These are phyloP conservation scores for Trichoderma parareesei DNA, from an alignment of 495 filamentous ascomycete genomes.

Conservation along the genomic window DNA sequence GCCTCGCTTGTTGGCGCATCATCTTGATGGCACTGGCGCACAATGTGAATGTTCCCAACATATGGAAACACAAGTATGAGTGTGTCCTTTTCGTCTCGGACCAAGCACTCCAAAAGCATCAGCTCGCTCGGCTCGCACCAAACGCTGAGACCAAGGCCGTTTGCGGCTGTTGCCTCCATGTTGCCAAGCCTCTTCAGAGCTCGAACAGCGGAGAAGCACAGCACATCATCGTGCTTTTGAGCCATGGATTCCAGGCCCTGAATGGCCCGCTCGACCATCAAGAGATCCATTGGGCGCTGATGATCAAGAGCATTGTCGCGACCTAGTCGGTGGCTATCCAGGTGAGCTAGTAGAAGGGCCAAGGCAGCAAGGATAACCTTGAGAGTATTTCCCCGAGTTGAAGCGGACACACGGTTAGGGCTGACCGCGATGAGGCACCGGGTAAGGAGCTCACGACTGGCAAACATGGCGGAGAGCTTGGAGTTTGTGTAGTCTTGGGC, in stretches of 20 bases:
- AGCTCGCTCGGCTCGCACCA: not conserved
- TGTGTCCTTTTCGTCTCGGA: not conserved
- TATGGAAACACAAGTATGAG: not conserved
- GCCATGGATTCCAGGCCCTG: slow-evolving; percentile 13
- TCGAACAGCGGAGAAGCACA: not conserved
- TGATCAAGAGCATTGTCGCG: slow-evolving; percentile 19
- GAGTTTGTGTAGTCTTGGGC: slow-evolving; percentile 17
- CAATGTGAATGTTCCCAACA: not conserved
- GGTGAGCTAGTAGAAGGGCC: slow-evolving; percentile 1
- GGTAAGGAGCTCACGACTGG: slow-evolving; percentile 4
- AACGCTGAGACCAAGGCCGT: not conserved
- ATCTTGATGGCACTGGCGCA: not conserved
- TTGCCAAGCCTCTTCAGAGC: not conserved
- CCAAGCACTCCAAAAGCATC: not conserved
- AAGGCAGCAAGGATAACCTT: slow-evolving; percentile 6
- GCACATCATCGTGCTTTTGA: not conserved
- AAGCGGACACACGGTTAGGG: not conserved
- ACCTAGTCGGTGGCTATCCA: slow-evolving; percentile 17
- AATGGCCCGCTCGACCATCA: slow-evolving; percentile 13
- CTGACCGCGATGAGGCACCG: not conserved
- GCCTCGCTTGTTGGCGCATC: not conserved
- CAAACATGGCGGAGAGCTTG: slow-evolving; percentile 11
- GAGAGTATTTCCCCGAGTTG: not conserved
- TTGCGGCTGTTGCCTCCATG: not conserved
- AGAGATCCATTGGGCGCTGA: slow-evolving; percentile 17